phyloP scores from a whole-genome alignment of 306 rosid genomes.

The Gillenia trifoliata region DNA sequence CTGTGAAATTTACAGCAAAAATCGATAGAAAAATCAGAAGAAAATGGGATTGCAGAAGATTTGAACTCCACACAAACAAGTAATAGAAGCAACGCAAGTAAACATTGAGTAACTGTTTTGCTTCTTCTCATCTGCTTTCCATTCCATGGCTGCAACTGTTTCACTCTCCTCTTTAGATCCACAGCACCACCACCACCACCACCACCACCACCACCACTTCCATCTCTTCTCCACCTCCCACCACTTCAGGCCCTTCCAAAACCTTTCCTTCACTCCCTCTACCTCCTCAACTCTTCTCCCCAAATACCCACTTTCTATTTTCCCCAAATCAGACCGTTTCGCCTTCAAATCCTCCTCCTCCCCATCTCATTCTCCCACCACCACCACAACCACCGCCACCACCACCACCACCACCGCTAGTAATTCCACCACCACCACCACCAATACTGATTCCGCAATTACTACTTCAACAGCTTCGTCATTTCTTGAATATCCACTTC shows the following conservation, averaged over 20 bases:
- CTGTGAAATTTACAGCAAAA: background rate
- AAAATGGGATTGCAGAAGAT: background rate
- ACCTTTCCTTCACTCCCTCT: constrained; percentile 17
- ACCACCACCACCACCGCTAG: background rate
- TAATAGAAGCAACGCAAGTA: background rate
- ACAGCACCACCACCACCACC: constrained; percentile 23
- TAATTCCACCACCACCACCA: background rate
- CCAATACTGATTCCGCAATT: background rate
- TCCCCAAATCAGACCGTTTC: constrained; percentile 7
- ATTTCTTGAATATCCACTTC: constrained; percentile 40
- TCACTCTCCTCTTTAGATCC: constrained; percentile 53
- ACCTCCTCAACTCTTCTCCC: constrained; percentile 13
- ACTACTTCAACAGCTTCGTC: constrained; percentile 5
- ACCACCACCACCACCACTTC: constrained; percentile 14
- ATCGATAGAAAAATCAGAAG: background rate
- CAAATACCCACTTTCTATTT: constrained; percentile 26
- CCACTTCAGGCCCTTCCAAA: constrained; percentile 24
- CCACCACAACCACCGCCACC: background rate
- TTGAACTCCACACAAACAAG: background rate
- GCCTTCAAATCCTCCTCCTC: constrained; percentile 48
- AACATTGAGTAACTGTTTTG: background rate
- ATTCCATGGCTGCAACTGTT: constrained; percentile 54
- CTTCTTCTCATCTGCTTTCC: background rate
- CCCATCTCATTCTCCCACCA: constrained; percentile 10
- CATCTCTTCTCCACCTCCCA: constrained; percentile 1